Evolutionary conservation across 345 rosid genomes (phyloP).

Genomic region (Camelina sativa): DNA sequence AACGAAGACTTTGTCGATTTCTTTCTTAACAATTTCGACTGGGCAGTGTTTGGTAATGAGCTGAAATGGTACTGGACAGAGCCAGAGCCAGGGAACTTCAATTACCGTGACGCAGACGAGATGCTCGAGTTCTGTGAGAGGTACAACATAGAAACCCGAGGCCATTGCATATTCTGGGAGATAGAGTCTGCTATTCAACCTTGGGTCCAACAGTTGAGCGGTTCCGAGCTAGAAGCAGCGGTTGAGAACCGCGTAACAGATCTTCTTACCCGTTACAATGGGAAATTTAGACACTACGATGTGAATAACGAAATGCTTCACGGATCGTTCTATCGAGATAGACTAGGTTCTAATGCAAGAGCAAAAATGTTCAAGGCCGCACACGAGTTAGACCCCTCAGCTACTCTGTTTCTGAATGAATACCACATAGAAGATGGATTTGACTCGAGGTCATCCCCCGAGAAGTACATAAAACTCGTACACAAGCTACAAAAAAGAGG

Average conservation of each 20-base stretch:
- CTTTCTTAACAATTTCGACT: constrained; percentile 74
- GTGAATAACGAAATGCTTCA: constrained; percentile 98
- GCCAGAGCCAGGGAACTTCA: constrained; percentile 71
- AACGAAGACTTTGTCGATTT: constrained; percentile 88
- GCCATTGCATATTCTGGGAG: constrained; percentile 99
- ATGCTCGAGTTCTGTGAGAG: constrained; percentile 73
- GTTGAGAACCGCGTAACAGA: constrained; percentile 71
- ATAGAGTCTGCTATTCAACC: constrained; percentile 74
- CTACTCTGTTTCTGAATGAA: constrained; percentile 80
- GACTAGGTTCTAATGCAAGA: constrained; percentile 64
- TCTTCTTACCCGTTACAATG: constrained; percentile 83
- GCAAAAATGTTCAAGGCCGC: constrained; percentile 78
- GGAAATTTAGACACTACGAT: constrained; percentile 86
- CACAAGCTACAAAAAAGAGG: constrained; percentile 73
- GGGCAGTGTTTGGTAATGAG: constrained; percentile 97
- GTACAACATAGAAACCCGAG: constrained; percentile 68
- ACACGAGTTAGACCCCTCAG: constrained; percentile 69
- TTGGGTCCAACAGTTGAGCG: constrained; percentile 74
- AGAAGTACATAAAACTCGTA: constrained; percentile 75
- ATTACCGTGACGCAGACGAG: constrained; percentile 85
- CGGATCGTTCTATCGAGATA: constrained; percentile 80
- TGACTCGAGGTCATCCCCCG: constrained; percentile 76
- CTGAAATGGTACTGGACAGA: constrained; percentile 99
- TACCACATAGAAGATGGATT: constrained; percentile 89
- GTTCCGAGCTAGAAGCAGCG: constrained; percentile 56